These are phyloP conservation scores for Magnusiomyces paraingens DNA, from an alignment of 1,139 yeast species.

Conservation along the genomic window DNA sequence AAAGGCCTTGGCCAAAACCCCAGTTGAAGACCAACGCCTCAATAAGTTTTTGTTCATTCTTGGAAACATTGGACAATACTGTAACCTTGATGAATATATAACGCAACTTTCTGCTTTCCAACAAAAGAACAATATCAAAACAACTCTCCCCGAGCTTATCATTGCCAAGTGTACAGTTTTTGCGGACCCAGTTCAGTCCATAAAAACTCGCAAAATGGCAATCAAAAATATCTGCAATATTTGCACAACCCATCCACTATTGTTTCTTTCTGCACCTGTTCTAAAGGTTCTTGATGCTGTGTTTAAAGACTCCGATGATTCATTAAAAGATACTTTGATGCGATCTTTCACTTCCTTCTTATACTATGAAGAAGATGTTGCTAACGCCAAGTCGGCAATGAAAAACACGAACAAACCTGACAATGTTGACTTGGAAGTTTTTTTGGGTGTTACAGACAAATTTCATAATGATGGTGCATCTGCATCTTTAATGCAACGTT, in stretches of 20 bases:
- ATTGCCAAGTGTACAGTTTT: constrained; percentile 52
- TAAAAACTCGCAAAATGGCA: constrained; percentile 43
- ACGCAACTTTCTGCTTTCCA: constrained; percentile 40
- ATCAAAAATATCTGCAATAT: constrained; percentile 50
- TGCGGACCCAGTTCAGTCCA: constrained; percentile 36
- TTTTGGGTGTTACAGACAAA: constrained; percentile 45
- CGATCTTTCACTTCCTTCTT: constrained; percentile 53
- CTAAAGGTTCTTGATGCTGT: constrained; percentile 49
- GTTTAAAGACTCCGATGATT: constrained; percentile 31
- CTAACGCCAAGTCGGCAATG: constrained; percentile 30
- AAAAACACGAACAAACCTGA: constrained; percentile 32
- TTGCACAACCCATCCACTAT: constrained; percentile 54
- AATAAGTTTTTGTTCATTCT: constrained; percentile 54
- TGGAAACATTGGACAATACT: constrained; percentile 65
- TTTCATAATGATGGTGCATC: constrained; percentile 63
- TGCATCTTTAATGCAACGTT: constrained; percentile 63
- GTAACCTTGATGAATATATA: constrained; percentile 48
- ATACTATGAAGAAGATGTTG: constrained; percentile 41
- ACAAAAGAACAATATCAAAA: constrained; percentile 32
- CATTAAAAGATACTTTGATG: constrained; percentile 45
- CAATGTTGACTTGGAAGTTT: constrained; percentile 43
- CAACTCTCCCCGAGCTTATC: constrained; percentile 49
- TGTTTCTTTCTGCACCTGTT: constrained; percentile 47
- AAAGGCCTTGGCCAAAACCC: constrained; percentile 23
- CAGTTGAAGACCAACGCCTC: constrained; percentile 40